These are phyloP conservation scores for Hericium erinaceus DNA, from an alignment of 768 basidiomycete species.

Conservation along the genomic window DNA sequence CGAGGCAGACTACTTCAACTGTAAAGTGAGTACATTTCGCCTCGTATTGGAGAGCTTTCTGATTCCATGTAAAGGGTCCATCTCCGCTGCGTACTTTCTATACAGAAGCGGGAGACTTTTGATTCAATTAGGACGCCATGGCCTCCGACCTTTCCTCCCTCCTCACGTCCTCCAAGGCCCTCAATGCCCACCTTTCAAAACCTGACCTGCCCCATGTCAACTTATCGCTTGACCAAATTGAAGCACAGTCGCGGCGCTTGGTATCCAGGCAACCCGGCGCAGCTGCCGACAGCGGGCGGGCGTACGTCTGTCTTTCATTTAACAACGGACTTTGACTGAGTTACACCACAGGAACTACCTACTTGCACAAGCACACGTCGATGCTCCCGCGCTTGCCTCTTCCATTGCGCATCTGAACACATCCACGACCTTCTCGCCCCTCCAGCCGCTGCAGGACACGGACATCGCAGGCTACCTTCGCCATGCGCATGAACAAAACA, in stretches of 20 bases:
- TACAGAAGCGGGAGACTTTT: too few relatives aligned
- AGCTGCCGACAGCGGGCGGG: conserved; percentile 61
- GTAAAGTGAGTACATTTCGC: too few relatives aligned
- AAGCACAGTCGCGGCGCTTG: conserved; percentile 82
- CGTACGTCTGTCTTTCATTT: conserved; percentile 35
- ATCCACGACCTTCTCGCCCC: conserved; percentile 72
- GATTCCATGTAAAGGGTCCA: too few relatives aligned
- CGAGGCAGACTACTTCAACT: too few relatives aligned
- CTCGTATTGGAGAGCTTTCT: too few relatives aligned
- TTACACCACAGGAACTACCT: conserved; percentile 63
- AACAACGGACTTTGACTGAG: background rate
- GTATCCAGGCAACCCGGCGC: conserved; percentile 60
- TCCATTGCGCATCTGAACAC: conserved; percentile 82
- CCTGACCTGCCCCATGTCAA: conserved; percentile 84
- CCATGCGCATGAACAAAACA: conserved; percentile 91
- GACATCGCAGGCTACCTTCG: conserved; percentile 91
- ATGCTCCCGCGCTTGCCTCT: conserved; percentile 77
- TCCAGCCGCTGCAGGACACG: conserved; percentile 90
- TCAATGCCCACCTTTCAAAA: conserved; percentile 68
- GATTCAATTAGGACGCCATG: conserved; percentile 10
- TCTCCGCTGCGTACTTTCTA: too few relatives aligned
- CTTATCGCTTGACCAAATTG: conserved; percentile 90
- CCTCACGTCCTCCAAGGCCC: conserved; percentile 57
- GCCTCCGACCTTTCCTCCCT: conserved; percentile 58
- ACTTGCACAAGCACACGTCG: conserved; percentile 88